phyloP scores from a whole-genome alignment of 73 alveolate species.

The Paramecium primaurelia region DNA sequence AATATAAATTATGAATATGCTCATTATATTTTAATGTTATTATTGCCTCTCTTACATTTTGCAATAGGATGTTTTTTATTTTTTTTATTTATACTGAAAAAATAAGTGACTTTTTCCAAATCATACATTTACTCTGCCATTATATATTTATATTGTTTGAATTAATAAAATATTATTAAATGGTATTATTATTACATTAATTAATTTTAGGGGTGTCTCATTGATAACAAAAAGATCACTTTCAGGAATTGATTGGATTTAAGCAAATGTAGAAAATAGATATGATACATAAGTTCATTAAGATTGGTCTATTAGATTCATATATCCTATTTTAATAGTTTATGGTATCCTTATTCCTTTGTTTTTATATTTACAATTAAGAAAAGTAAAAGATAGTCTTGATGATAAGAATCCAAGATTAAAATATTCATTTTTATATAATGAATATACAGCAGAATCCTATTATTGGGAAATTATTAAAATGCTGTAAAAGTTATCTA shows the following conservation, averaged over 20 bases:
- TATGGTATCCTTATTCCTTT: neutral
- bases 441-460: neutral
- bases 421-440: slow-evolving; percentile 6
- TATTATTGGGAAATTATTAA: slow-evolving; percentile 41
- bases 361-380: neutral
- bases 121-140: neutral
- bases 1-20: neutral
- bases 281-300: neutral
- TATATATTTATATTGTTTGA: neutral
- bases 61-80: neutral
- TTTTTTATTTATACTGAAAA: neutral
- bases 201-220: neutral
- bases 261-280: neutral
- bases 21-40: neutral
- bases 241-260: neutral
- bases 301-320: neutral
- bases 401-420: neutral
- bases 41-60: neutral
- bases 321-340: neutral
- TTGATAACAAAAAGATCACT: slow-evolving; percentile 7
- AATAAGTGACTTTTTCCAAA: neutral
- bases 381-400: neutral
- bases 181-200: neutral
- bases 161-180: neutral
- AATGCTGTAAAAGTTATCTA: neutral